These are phyloP conservation scores for Penicillium simplicissimum DNA, from an alignment of 495 filamentous ascomycete genomes.

Conservation along the genomic window DNA sequence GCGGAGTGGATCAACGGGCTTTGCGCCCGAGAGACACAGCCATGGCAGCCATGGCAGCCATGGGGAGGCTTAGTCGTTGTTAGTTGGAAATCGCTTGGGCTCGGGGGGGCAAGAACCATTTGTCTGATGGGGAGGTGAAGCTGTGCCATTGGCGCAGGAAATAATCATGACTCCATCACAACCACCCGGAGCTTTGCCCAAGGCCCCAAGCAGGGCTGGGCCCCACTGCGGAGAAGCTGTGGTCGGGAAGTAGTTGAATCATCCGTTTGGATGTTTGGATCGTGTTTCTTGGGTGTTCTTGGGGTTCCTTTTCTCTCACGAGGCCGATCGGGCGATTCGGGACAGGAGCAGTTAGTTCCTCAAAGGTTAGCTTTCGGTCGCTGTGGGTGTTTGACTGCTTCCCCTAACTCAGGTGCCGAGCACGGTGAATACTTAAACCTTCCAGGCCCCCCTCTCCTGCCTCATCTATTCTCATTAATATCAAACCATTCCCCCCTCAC, in stretches of 20 bases:
- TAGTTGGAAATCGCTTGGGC: background rate
- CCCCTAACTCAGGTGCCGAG: background rate
- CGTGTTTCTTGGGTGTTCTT: too few species aligned
- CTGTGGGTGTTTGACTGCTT: background rate
- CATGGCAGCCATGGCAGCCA: conserved; percentile 16
- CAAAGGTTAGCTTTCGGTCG: too few species aligned
- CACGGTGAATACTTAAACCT: conserved; percentile 13
- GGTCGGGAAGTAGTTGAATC: background rate
- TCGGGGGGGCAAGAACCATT: background rate
- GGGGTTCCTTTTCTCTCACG: background rate
- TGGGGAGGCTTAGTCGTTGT: conserved; percentile 4
- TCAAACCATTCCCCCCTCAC: background rate
- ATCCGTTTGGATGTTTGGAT: conserved; percentile 1
- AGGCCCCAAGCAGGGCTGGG: background rate
- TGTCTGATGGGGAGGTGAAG: background rate
- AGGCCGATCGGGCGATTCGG: background rate
- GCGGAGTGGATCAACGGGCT: background rate
- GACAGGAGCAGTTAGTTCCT: background rate
- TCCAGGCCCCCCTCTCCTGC: background rate
- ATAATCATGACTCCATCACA: background rate
- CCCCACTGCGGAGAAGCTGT: conserved; percentile 18
- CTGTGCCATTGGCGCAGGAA: background rate
- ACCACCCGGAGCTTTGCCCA: background rate
- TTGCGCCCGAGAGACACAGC: conserved; percentile 24
- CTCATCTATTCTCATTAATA: background rate